Conservation (phyloP, 352 stramenopile genomes). For the Phytophthora quininea region DNA sequence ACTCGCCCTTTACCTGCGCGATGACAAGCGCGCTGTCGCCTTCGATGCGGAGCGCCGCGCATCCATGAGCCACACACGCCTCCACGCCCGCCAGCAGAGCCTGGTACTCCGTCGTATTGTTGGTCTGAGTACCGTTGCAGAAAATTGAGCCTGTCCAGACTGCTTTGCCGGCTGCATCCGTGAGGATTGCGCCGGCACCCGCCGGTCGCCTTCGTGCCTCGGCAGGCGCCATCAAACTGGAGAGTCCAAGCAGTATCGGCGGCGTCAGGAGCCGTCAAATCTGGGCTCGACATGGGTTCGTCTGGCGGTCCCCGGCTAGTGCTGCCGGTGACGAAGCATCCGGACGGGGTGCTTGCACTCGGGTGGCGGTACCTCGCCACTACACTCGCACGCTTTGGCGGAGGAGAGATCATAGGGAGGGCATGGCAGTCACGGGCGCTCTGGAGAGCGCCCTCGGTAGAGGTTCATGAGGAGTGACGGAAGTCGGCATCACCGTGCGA, state of each 20-base stretch:
- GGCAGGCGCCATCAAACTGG: background rate
- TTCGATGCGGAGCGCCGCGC: conserved; percentile 1
- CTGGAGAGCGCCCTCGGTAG: background rate
- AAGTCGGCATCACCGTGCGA: background rate
- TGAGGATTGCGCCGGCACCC: background rate
- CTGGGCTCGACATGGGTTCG: background rate
- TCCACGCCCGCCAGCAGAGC: background rate
- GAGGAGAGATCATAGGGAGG: background rate
- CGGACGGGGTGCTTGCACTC: too few species aligned
- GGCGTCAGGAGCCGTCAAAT: background rate
- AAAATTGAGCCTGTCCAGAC: background rate
- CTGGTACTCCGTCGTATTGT: conserved; percentile 2
- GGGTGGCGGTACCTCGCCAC: background rate
- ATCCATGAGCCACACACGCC: background rate
- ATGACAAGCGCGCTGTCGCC: background rate
- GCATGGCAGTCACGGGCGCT: background rate
- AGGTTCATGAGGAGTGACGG: background rate
- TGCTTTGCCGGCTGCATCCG: background rate
- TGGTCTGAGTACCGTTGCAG: background rate
- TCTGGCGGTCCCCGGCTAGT: background rate
- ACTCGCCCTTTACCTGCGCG: conserved; percentile 2
- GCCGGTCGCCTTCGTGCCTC: background rate
- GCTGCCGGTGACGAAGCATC: too few species aligned
- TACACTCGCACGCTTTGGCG: background rate
- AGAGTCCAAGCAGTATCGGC: background rate